A percentile compares a stretch with the other conserved stretches of the same genome.
phyloP scores from a whole-genome alignment of 495 filamentous ascomycete species.

The Copromyces sp. region DNA sequence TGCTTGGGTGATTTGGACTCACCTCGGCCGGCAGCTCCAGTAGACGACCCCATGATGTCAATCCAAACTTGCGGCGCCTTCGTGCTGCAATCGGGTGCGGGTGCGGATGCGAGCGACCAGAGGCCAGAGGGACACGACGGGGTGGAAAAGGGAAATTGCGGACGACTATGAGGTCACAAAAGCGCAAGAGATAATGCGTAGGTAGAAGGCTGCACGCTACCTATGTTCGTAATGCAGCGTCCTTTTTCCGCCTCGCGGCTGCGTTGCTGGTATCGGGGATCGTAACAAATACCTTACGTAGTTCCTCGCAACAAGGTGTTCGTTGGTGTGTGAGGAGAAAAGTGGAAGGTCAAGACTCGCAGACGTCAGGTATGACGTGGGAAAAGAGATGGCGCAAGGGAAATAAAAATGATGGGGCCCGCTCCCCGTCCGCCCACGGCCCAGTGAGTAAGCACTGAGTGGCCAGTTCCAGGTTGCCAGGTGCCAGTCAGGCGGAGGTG shows the following conservation, averaged over 20 bases:
- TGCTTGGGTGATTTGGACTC: conserved; percentile 30
- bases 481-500: background rate
- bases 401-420: conserved; percentile 24
- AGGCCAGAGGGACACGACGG: background rate
- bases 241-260: conserved; percentile 4
- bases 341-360: conserved; percentile 16
- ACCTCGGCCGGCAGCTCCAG: conserved; percentile 23
- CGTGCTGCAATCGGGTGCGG: conserved; percentile 10
- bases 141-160: conserved; percentile 7
- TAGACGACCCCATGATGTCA: conserved; percentile 33
- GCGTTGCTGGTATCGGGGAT: conserved; percentile 7
- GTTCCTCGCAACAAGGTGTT: conserved; percentile 11
- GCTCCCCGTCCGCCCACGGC: background rate
- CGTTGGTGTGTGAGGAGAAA: conserved; percentile 14
- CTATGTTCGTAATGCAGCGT: conserved; percentile 15
- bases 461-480: background rate
- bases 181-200: conserved; percentile 16
- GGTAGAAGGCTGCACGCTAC: conserved; percentile 12
- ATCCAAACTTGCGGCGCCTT: conserved; percentile 24
- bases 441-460: background rate
- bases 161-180: conserved; percentile 25
- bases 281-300: conserved; percentile 18
- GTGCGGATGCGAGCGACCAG: background rate
- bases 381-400: conserved; percentile 27
- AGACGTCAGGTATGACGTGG: conserved; percentile 35